Evolutionary conservation across 148 eudicot genomes (phyloP), one percentile per base, ranked within the genome.

Genomic region (Fallopia convolvulus): DNA sequence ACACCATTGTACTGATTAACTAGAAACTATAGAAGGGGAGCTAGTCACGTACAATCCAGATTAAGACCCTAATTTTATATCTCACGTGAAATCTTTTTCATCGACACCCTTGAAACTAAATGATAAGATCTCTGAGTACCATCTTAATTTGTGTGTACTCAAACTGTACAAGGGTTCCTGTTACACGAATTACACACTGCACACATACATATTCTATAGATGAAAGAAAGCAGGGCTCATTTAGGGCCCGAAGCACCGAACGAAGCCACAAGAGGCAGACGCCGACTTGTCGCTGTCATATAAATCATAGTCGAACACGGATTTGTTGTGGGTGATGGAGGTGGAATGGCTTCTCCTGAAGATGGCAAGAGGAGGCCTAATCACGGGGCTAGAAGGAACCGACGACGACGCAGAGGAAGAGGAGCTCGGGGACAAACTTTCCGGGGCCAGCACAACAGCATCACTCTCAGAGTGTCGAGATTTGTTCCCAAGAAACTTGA

Each of bases 321-420:
- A 68, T 33, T 68, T 68, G 46, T 17, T 17, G 44, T 13, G 70
- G 18, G 17, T 5, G 6, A 26, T 61, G 13, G 72, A 68, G 21
- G 20, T 68, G 0, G 72, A 68, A 1, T 68, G 72, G 46, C 72
- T 68, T n/a, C 72, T 68, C 72, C 44, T 68, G 44, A 68, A 68
- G 20, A 13, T 39, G 44, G 10, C 9, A 68, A 68, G 46, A 11
- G 14, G 46, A 11, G 14, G 39, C 39, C 70, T 26, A 2, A 26
- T 11, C 10, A 11, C 70, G 0, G 70, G 70, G 70, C 70, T 61
- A 8, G 65, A 58, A 23, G 65, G 65, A 8, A 10, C 32, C 70
- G 70, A 61, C 39, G 68, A 8, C 14, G 70, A 26, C 15, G 70
- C 33, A 30, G 70, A 61, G 15, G 70, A 23, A 10, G 70, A 61